Evolutionary conservation across 2,329 filamentous ascomycete genomes (phyloP).

Genomic region (Juglanconis juglandina): DNA sequence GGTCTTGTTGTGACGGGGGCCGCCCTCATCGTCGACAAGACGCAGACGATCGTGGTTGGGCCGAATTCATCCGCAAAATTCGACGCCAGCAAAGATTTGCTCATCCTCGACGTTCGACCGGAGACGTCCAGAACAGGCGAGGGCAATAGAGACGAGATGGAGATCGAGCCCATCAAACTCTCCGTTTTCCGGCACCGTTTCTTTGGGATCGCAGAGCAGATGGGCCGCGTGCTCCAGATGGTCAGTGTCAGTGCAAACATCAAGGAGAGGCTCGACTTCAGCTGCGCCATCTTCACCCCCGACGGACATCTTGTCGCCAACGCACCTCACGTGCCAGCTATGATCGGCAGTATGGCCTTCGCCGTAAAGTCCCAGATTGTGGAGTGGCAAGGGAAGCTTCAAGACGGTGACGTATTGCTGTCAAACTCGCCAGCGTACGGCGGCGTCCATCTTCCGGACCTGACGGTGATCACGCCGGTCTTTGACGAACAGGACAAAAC

Average conservation of each 20-base stretch:
- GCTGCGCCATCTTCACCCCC: conserved; percentile 39
- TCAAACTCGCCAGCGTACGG: conserved; percentile 35
- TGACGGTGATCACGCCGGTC: conserved; percentile 38
- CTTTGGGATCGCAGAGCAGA: conserved; percentile 58
- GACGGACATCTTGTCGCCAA: conserved; percentile 38
- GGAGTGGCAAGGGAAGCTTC: conserved; percentile 29
- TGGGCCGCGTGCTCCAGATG: conserved; percentile 54
- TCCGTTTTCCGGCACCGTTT: conserved; percentile 55
- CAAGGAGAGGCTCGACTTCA: conserved; percentile 40
- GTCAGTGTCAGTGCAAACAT: conserved; percentile 50
- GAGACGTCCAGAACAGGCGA: background rate
- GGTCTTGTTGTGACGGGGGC: background rate
- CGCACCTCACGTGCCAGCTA: conserved; percentile 37
- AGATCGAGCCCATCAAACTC: conserved; percentile 47
- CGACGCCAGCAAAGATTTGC: conserved; percentile 31
- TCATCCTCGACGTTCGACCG: conserved; percentile 25
- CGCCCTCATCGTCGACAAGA: conserved; percentile 29
- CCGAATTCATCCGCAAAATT: conserved; percentile 32
- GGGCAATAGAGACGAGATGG: background rate
- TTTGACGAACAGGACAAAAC: conserved; percentile 24
- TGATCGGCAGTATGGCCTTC: conserved; percentile 39
- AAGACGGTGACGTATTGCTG: conserved; percentile 35
- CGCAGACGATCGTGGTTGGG: conserved; percentile 42
- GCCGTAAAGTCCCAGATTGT: conserved; percentile 36
- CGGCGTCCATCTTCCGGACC: conserved; percentile 37